Evolutionary conservation across 768 basidiomycete genomes (phyloP), one percentile per base, ranked within the genome.

Genomic region (Pulveroboletus sp.): DNA sequence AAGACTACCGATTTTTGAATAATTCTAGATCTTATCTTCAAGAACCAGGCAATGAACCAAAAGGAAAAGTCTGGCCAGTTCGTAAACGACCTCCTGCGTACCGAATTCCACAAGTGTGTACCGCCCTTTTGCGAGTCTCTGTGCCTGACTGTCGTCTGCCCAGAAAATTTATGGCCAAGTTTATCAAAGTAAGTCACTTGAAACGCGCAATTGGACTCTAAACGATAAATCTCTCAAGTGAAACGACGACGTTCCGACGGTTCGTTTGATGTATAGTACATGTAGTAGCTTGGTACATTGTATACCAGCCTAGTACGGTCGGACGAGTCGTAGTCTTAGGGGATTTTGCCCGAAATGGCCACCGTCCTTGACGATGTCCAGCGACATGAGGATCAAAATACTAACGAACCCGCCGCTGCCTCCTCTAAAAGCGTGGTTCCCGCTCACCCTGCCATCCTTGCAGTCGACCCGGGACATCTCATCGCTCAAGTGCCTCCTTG

Each of bases 71-170:
- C 74, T 3, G 84, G 85, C 11, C 85, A 88, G 50, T 98, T 98
- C 63, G 93, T 98, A 54, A 98, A 99, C 64, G 96, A 98, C 69
- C 75, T 97, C 43, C 70, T 98, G 52, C 79, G 95, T 65, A 94
- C 93, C 45, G 89, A 93, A 63, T 95, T 94, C 66, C 92, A 94
- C 74, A 90, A 85, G 89, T 91, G 52, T 51, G 86, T 79, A 1
- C 47, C 35, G 18, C 18, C 44, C n/a, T 24, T 15, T 41, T 52
- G n/a, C 28, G 35, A 32, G 8, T 47, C 40, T 33, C 46, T 24
- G 55, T n/a, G 31, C 47, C 46, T 65, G 28, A 65, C 32, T 15
- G 32, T 17, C 12, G 0, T 37, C 44, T 15, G 45, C 26, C 2
- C 58, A 91, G 90, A 71, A 93, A 91, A 75, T 94, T 93, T 65